Evolutionary conservation across 345 rosid genomes (phyloP).

Genomic region (Hibiscus tridactylites): DNA sequence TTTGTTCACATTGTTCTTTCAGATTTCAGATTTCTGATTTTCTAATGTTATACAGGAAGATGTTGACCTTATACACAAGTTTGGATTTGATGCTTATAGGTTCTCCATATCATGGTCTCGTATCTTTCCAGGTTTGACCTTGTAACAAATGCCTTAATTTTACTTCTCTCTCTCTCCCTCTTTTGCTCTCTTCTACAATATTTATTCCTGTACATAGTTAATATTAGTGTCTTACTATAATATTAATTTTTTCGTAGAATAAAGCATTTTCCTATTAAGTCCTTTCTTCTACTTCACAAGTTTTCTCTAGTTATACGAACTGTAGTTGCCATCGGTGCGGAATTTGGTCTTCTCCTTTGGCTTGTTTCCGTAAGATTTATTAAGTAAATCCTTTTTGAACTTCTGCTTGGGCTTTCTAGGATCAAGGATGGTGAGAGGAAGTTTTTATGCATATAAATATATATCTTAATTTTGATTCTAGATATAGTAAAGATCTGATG

Average conservation of each 20-base stretch:
- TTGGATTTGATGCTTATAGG: slow-evolving; percentile 85
- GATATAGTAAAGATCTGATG: not conserved
- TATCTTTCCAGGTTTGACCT: slow-evolving; percentile 63
- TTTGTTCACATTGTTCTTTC: slow-evolving; percentile 1
- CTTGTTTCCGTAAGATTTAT: not conserved
- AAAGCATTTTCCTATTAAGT: not conserved
- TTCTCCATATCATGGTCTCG: slow-evolving; percentile 94
- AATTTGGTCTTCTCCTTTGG: not conserved
- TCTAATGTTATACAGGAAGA: slow-evolving; percentile 64
- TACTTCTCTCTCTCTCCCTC: not conserved
- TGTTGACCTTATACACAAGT: slow-evolving; percentile 48
- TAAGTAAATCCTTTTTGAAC: not conserved
- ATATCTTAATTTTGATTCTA: not conserved
- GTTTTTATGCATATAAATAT: not conserved
- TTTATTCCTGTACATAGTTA: not conserved
- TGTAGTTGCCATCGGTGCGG: not conserved
- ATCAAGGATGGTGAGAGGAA: not conserved
- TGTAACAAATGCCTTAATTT: too few species aligned
- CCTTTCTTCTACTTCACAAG: not conserved
- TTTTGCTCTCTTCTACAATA: not conserved
- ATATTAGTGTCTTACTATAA: not conserved
- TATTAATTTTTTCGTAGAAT: not conserved
- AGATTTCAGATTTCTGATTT: slow-evolving; percentile 5
- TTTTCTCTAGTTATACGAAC: not conserved
- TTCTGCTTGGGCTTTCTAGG: not conserved